Evolutionary conservation across 345 rosid species (phyloP).

Genomic region (Gossypium stocksii): DNA sequence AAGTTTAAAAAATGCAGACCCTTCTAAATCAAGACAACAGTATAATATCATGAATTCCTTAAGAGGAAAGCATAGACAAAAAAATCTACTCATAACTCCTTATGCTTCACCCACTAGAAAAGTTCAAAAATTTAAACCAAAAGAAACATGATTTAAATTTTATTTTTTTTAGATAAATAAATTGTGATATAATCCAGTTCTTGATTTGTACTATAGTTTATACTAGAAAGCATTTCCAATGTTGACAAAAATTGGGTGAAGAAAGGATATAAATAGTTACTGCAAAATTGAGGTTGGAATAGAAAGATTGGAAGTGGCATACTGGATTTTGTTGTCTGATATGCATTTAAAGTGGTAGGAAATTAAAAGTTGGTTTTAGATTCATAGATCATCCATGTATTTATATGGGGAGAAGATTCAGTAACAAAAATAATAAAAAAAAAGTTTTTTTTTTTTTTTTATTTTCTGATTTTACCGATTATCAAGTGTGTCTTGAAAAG

Average conservation of each 20-base stretch:
- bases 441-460: background rate
- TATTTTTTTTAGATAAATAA: no score
- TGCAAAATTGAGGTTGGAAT: background rate
- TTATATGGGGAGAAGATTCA: constrained; percentile 4
- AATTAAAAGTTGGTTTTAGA: background rate
- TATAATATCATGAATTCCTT: background rate
- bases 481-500: constrained; percentile 7
- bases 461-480: constrained; percentile 17
- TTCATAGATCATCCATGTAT: background rate
- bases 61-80: background rate
- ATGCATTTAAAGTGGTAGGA: background rate
- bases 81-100: background rate
- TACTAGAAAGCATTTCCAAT: no score
- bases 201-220: no score
- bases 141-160: no score
- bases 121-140: no score
- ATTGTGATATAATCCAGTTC: no score
- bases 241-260: constrained; percentile 2
- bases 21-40: background rate
- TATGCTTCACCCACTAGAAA: no score
- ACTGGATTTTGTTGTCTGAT: constrained; percentile 24
- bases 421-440: background rate
- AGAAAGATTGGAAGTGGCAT: constrained; percentile 18
- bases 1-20: background rate
- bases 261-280: no score